These are phyloP conservation scores for Globisporangium spiculum DNA, from an alignment of 352 stramenopile species.

Conservation along the genomic window DNA sequence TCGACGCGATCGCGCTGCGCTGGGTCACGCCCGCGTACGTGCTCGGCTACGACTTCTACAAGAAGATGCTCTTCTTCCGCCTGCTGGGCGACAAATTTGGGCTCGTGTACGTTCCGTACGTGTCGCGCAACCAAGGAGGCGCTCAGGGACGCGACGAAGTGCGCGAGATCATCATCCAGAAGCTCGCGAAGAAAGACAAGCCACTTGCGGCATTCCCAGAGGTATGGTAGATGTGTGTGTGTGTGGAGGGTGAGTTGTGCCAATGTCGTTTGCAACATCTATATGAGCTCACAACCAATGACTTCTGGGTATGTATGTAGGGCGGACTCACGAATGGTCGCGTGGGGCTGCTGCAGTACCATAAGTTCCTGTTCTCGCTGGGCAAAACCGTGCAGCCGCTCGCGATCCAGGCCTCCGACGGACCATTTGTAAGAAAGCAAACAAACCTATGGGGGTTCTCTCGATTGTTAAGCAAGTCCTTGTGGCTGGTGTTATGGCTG, in stretches of 20 bases:
- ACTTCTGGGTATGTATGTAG: slow-evolving; percentile 3
- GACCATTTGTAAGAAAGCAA: slow-evolving; percentile 47
- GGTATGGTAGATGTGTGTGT: slow-evolving; percentile 18
- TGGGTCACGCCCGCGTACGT: slow-evolving; percentile 46
- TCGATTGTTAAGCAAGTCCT: neutral
- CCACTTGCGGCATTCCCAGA: slow-evolving; percentile 60
- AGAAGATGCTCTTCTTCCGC: slow-evolving; percentile 72
- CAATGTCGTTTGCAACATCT: neutral
- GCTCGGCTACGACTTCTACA: slow-evolving; percentile 84
- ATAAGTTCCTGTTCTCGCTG: slow-evolving; percentile 79
- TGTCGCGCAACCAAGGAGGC: slow-evolving; percentile 55
- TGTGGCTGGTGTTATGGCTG: neutral
- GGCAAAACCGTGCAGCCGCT: slow-evolving; percentile 60
- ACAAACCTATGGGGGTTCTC: neutral
- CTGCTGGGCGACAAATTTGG: slow-evolving; percentile 59
- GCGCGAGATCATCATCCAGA: slow-evolving; percentile 62
- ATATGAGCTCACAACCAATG: neutral
- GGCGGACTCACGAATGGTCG: slow-evolving; percentile 64
- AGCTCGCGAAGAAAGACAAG: slow-evolving; percentile 45
- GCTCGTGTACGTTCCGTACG: slow-evolving; percentile 67
- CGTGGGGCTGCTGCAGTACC: slow-evolving; percentile 67
- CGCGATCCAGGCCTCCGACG: slow-evolving; percentile 56
- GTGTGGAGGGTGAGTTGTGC: neutral
- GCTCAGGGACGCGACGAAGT: slow-evolving; percentile 44
- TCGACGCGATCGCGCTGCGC: slow-evolving; percentile 54